Conservation (phyloP, 192 early-diverging fungal species). For the Linnemannia exigua region DNA sequence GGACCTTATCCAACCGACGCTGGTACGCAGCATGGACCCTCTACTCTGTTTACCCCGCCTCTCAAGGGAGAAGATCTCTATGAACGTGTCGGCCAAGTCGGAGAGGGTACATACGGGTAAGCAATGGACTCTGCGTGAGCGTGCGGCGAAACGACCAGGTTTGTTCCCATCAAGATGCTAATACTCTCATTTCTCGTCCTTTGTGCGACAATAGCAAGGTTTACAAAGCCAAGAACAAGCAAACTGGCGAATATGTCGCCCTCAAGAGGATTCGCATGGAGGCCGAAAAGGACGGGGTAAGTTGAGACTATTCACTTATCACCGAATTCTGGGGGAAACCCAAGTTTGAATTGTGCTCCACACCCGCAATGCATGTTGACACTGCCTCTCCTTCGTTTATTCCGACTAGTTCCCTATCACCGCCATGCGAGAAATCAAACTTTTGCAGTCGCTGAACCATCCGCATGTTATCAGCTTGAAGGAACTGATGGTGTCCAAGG, state of each 20-base stretch:
- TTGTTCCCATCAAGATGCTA: neutral
- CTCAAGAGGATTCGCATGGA: constrained; percentile 88
- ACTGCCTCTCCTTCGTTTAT: neutral
- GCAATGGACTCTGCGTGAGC: neutral
- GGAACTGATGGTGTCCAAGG: constrained; percentile 81
- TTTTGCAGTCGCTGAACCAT: constrained; percentile 77
- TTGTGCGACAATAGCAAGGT: constrained; percentile 71
- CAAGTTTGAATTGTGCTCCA: neutral
- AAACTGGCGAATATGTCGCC: constrained; percentile 80
- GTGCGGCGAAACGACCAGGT: neutral
- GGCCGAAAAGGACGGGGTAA: constrained; percentile 81
- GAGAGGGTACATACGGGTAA: constrained; percentile 87
- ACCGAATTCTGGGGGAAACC: neutral
- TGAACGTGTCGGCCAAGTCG: constrained; percentile 82
- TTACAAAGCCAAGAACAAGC: constrained; percentile 81
- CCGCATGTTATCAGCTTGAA: constrained; percentile 79
- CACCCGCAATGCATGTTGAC: neutral
- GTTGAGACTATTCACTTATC: neutral
- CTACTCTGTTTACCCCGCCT: neutral
- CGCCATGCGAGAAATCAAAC: constrained; percentile 88
- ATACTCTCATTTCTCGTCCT: neutral
- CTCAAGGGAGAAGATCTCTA: constrained; percentile 70
- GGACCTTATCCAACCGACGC: constrained; percentile 22
- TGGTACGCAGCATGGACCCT: neutral
- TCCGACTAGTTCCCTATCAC: constrained; percentile 81